Evolutionary conservation across 345 rosid genomes (phyloP), one percentile per base, ranked within the genome.

Genomic region (Aquilaria yunnanensis): DNA sequence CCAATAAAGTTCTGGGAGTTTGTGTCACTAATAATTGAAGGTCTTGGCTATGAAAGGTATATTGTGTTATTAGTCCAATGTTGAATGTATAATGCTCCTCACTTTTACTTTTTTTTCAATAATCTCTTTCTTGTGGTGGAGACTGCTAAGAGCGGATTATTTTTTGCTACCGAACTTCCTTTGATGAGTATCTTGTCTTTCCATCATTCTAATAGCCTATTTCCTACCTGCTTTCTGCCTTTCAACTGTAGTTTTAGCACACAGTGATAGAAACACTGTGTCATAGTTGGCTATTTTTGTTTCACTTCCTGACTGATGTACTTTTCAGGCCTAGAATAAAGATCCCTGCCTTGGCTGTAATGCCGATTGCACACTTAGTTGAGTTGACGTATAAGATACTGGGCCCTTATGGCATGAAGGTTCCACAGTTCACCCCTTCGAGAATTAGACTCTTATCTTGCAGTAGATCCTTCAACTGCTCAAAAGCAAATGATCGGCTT

Each of bases 1-100:
- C 85, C 91, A 45, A 83, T 89, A 61, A 87, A 83, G 75, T 93
- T 93, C 70, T 92, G 98, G 96, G 98, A 87, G 70, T 92, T 89
- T 74, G 72, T 85, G 43, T 87, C 96, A 34, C 82, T 61, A 64
- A 69, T 87, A 62, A 66, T 85, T 52, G 88, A 80, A 76, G 96
- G 96, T 75, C 97, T 92, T 84, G 97, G 97, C 73, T 89, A 89
- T 71, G 87, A 87, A 71, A 89, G 99, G 96, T 83, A 60, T 52
- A 46, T 43, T 23, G 2, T 12, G 2, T 50, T 34, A 55, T 65
- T 58, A 60, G 23, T 31, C 30, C 46, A 34, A 45, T 52, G 64
- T 56, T 56, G 8, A 56, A 9, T 32, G 62, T 32, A 31, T 57
- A 41, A 37, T 45, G 32, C 16, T 47, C 50, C 30, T 65, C 9